Evolutionary conservation across 805 yeast genomes (phyloP), one percentile per base, ranked within the genome.

Genomic region (Candida maltosa): DNA sequence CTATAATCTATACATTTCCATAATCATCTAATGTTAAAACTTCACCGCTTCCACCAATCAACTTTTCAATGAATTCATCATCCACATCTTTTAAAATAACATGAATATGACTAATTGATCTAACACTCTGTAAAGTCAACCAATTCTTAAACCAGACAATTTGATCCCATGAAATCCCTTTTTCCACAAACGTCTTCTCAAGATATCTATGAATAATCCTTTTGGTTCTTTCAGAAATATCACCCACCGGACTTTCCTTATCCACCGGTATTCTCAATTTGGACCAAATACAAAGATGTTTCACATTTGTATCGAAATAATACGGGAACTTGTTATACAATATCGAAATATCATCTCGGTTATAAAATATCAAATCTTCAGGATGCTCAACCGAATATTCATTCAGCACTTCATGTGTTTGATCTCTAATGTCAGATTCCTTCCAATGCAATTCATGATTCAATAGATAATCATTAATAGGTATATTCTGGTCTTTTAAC

Each of bases 141-240:
- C 84, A 83, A 51, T 84, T 84, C 45, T 83, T 70, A 55, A 83
- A 84, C 91, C 91, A 83, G 2, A 67, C 51, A 29, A 73, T 47
- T 26, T 73, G 58, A 4, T 67, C 60, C 18, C 62, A 48, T 6
- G 56, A 48, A 11, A 65, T 51, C 7, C 68, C 71, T 21, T 60
- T 58, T 19, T 65, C 54, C n/a, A 68, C 58, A 38, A 83, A 73
- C 4, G 81, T 78, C 32, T 58, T 54, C 3, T 62, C 50, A 8
- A 83, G 60, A 37, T 73, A 73, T 16, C 41, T 45, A 32, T 73
- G 70, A 7, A 80, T 74, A 2, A 58, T 38, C 1, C 38, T 42
- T 39, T 75, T 69, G 15, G 73, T 63, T 8, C 48, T 47, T 0
- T 54, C 49, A 2, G 76, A 63, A 19, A 79, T 69, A 41, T 75